These are phyloP conservation scores for Chlorophyllum brunneum DNA, from an alignment of 768 basidiomycete genomes.

Conservation along the genomic window DNA sequence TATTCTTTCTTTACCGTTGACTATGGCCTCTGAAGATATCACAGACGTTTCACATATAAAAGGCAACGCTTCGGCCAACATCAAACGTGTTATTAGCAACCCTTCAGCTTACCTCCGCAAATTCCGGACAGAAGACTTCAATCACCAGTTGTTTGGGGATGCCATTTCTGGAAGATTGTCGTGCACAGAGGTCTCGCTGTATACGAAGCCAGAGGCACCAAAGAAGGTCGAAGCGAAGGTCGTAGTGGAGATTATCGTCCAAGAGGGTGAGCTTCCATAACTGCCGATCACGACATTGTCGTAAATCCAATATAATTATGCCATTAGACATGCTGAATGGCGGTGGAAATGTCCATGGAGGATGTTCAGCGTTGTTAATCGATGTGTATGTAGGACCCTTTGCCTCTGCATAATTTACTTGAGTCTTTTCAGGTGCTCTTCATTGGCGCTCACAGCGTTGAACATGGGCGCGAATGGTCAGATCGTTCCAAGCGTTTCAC, in stretches of 20 bases:
- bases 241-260: conserved; percentile 37
- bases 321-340: conserved; percentile 54
- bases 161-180: conserved; percentile 22
- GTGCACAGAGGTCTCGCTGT: conserved; percentile 36
- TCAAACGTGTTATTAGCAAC: conserved; percentile 21
- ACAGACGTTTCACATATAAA: not conserved
- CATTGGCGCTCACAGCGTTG: conserved; percentile 41
- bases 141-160: conserved; percentile 20
- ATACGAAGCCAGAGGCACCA: conserved; percentile 37
- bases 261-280: conserved; percentile 34
- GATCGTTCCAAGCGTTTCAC: conserved; percentile 36
- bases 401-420: not conserved
- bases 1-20: not conserved
- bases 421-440: conserved; percentile 40
- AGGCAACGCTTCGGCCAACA: conserved; percentile 22
- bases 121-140: conserved; percentile 9
- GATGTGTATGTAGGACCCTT: conserved; percentile 37
- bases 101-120: conserved; percentile 15
- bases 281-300: too few species aligned
- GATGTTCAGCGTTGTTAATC: conserved; percentile 50
- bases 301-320: too few species aligned
- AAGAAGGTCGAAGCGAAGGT: conserved; percentile 37
- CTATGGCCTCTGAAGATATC: conserved; percentile 7
- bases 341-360: conserved; percentile 46
- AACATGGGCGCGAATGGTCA: conserved; percentile 22